Base-by-base conservation (phyloP, 2,329 filamentous ascomycete species). In the Cladosporium sp. region DNA sequence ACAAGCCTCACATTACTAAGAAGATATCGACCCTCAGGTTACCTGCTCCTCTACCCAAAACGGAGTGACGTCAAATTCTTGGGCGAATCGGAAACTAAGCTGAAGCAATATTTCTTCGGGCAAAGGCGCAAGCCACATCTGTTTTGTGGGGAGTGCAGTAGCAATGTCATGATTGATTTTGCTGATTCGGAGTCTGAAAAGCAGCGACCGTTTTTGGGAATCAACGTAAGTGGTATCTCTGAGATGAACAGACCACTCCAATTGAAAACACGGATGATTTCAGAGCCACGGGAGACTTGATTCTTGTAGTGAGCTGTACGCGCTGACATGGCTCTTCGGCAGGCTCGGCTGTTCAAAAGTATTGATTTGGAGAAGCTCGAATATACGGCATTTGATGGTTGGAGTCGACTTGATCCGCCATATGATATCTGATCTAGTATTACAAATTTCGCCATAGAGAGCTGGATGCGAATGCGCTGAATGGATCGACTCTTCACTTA, bases 101-200 rank as follows among this genome's bases (percentile, higher is more conserved):
- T 65, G 59, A 61, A 61, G 32, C 25, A 54, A 6, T 66, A 66
- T 39, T 51, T 57, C 15, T 63, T 66, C 25, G 61, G 58, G 4
- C 54, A 28, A 32, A 66, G 63, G 52, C 55, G 45, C 10, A 62
- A 61, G 25, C 55, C 62, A 32, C 66, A 67, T 57, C 51, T 59
- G 12, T 68, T 67, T 56, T 67, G 65, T 60, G 50, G 56, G 6
- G 61, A 61, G 24, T 68, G 64, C 57, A 57, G 63, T n/a, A 62
- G 57, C 53, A 61, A 52, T 35, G 56, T 67, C 19, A 47, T 66
- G 40, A 66, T 68, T 37, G 65, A 68, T 47, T 66, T 66, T 20
- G 39, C 39, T 34, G 32, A 58, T 44, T 57, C 37, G 40, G 47
- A 48, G 12, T 6, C 36, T 22, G 35, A 56, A 44, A 54, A 48